Percentiles rank a stretch among this genome's conserved stretches.
phyloP scores from a whole-genome alignment of 805 yeast genomes.

The Candida patagonica region DNA sequence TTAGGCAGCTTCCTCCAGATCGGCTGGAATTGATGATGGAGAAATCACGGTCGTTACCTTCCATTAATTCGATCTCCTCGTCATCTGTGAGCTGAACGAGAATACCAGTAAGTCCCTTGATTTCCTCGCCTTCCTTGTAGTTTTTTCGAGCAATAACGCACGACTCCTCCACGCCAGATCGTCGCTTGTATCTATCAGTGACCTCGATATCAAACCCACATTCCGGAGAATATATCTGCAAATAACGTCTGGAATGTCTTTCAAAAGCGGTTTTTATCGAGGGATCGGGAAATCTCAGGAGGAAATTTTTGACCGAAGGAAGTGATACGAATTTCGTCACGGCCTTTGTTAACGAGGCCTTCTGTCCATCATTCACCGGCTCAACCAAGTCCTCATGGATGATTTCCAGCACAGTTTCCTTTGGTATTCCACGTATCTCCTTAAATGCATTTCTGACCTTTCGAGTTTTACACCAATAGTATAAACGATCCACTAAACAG shows the following conservation, averaged over 20 bases:
- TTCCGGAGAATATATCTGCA: conserved; percentile 28
- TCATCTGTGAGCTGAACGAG: conserved; percentile 29
- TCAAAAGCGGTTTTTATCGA: conserved; percentile 26
- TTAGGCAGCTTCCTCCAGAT: conserved; percentile 28
- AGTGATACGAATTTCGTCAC: conserved; percentile 21
- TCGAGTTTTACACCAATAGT: conserved; percentile 25
- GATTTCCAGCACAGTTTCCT: conserved; percentile 11
- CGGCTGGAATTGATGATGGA: conserved; percentile 34
- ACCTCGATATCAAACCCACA: conserved; percentile 36
- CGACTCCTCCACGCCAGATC: conserved; percentile 27
- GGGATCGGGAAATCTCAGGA: conserved; percentile 19
- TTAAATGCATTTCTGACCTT: conserved; percentile 21
- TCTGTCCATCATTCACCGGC: neutral
- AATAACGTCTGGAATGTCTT: conserved; percentile 30
- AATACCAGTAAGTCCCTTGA: conserved; percentile 31
- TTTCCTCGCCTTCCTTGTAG: conserved; percentile 26
- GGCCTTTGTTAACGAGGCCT: conserved; percentile 13
- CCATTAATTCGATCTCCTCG: conserved; percentile 27
- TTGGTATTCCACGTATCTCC: conserved; percentile 17
- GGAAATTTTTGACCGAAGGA: conserved; percentile 22
- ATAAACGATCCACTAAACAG: conserved; percentile 20
- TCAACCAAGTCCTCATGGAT: conserved; percentile 12
- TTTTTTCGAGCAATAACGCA: conserved; percentile 32
- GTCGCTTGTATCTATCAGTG: conserved; percentile 32
- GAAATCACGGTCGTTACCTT: conserved; percentile 30